These are phyloP conservation scores for Colletotrichum paranaense DNA, from an alignment of 2,329 filamentous ascomycete genomes.

Conservation along the genomic window DNA sequence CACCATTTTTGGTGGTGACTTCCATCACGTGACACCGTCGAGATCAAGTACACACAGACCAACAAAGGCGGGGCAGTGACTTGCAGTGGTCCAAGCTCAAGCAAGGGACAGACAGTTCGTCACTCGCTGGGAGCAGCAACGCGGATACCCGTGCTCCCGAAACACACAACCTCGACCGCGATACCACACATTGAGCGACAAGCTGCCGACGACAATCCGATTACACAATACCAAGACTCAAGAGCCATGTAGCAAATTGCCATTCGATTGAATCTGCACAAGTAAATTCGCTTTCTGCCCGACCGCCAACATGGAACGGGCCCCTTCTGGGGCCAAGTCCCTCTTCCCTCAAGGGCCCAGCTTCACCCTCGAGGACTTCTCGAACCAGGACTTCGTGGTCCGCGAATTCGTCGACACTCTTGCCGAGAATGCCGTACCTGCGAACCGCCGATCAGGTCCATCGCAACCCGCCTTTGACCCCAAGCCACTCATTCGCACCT, in stretches of 20 bases:
- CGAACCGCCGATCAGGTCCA: constrained; percentile 80
- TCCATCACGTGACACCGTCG: not conserved
- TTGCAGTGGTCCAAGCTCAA: not conserved
- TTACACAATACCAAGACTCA: not conserved
- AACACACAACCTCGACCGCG: constrained; percentile 14
- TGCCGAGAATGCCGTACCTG: constrained; percentile 84
- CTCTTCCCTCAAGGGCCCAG: constrained; percentile 83
- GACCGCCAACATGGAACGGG: constrained; percentile 52
- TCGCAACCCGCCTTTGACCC: constrained; percentile 82
- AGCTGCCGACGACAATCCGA: not conserved
- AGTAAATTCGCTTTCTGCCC: not conserved
- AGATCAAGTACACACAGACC: constrained; percentile 16
- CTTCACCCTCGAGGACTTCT: constrained; percentile 90
- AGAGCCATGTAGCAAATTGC: constrained; percentile 24
- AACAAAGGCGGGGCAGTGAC: constrained; percentile 7
- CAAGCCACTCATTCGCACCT: constrained; percentile 95
- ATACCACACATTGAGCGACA: not conserved
- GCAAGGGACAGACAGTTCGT: constrained; percentile 24
- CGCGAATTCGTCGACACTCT: constrained; percentile 97
- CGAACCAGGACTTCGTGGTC: constrained; percentile 93
- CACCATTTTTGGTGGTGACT: no score
- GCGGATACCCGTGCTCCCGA: constrained; percentile 31
- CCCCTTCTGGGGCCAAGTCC: constrained; percentile 65
- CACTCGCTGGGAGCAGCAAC: constrained; percentile 12
- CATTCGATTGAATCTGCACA: not conserved